Base-by-base conservation (phyloP, 2,329 filamentous ascomycete genomes). In the Venturiaceae sp. region DNA sequence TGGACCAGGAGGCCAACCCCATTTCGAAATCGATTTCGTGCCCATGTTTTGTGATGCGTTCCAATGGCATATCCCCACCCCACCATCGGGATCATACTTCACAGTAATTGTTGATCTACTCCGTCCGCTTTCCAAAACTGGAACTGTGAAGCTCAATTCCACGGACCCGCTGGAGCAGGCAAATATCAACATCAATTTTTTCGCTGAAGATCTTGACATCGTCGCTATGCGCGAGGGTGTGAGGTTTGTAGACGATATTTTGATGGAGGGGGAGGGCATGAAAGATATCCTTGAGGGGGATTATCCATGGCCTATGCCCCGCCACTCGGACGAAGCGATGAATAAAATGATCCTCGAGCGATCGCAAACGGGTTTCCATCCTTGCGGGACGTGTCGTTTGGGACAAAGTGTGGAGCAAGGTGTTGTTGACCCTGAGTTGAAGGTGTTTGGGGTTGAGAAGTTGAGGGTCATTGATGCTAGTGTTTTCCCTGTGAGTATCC, bases 291-390 rank as follows among this genome's bases (percentile, higher is more conserved):
- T 83, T 9, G 69, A 68, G 0, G 72, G 67, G 5, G 78, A 82
- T 58, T 86, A 84, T 64, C 83, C 83, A 0, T 85, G 80, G 81
- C 69, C 75, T 0, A 83, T 85, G 80, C 82, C 82, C 0, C 72
- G 78, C 2, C 64, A 80, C 13, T 75, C 74, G 11, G 80, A 85
- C 55, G 76, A 79, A 59, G 77, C 71, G 1, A 85, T 85, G 82
- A 77, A 79, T 44, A 73, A 74, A 54, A 70, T 75, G 39, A 77
- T 85, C 13, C 67, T 85, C 7, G 82, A 85, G 58, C 73, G 82
- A 5, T 58, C 60, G 32, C 80, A 85, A 70, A 85, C 82, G 3
- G 77, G 74, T 0, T 84, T 81, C 71, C 80, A 71, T 70, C 59
- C 65, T 67, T 63, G 9, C 9, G 23, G 53, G 47, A 83, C 79